A percentile compares a stretch with the other conserved stretches of the same genome.
These are phyloP conservation scores for Acrocalymma vagum DNA, from an alignment of 2,329 filamentous ascomycete species.

Conservation along the genomic window DNA sequence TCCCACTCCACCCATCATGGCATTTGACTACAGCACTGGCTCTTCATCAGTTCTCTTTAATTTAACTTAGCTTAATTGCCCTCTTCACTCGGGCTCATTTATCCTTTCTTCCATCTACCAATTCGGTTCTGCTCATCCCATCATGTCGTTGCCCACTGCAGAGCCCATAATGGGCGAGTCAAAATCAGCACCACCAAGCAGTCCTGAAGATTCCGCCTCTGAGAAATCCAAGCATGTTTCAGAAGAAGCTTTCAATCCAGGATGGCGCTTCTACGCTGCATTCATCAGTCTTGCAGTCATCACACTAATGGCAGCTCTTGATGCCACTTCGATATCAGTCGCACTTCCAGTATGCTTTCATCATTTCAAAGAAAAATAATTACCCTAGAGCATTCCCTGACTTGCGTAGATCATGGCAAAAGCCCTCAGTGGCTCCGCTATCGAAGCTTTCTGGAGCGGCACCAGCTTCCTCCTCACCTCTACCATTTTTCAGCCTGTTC, in stretches of 20 bases:
- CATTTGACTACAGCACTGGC: too few species aligned
- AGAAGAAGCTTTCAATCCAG: conserved; percentile 35
- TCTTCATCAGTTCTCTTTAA: too few species aligned
- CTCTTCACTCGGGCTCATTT: too few species aligned
- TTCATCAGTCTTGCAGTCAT: conserved; percentile 63
- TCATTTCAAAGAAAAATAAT: background rate
- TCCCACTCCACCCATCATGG: too few species aligned
- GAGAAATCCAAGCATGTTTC: conserved; percentile 14
- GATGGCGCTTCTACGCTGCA: conserved; percentile 34
- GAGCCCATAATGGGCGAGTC: conserved; percentile 16
- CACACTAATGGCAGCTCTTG: conserved; percentile 69
- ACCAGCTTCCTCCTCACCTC: conserved; percentile 50
- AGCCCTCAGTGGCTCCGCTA: conserved; percentile 44
- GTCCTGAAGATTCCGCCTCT: conserved; percentile 14
- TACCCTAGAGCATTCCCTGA: conserved; percentile 5
- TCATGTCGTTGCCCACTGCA: conserved; percentile 16
- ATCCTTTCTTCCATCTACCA: too few species aligned
- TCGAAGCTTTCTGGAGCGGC: conserved; percentile 54
- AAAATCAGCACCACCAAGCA: conserved; percentile 14
- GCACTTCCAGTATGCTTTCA: conserved; percentile 56
- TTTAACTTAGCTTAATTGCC: too few species aligned
- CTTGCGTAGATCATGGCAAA: conserved; percentile 44
- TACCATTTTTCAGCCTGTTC: conserved; percentile 51
- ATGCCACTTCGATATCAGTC: conserved; percentile 71
- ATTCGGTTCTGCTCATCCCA: too few species aligned